phyloP scores from a whole-genome alignment of 257 asterid genomes.

The Linaria vulgaris region DNA sequence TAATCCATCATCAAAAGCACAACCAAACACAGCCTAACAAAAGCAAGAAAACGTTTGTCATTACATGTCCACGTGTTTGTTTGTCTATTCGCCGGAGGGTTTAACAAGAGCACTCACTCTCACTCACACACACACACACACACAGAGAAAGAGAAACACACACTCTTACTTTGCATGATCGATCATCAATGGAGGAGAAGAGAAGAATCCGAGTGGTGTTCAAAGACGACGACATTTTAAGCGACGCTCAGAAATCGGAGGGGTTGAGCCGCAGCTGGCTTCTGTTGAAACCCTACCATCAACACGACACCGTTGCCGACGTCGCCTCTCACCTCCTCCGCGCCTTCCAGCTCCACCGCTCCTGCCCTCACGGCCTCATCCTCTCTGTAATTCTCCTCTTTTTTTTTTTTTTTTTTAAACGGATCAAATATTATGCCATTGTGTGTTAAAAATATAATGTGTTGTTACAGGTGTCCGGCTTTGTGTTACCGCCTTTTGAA shows the following conservation, averaged over 20 bases:
- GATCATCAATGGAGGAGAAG: constrained; percentile 55
- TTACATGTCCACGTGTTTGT: too few relatives aligned
- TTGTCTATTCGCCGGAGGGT: neutral
- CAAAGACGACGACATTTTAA: constrained; percentile 59
- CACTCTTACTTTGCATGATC: constrained; percentile 49
- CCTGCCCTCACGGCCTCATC: constrained; percentile 83
- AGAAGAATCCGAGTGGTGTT: constrained; percentile 67
- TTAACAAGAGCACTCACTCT: neutral
- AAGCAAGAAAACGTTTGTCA: too few relatives aligned
- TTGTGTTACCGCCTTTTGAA: constrained; percentile 74
- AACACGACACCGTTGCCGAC: constrained; percentile 54
- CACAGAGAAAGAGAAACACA: too few relatives aligned
- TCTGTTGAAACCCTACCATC: constrained; percentile 58
- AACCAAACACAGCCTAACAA: too few relatives aligned
- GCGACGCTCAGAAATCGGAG: constrained; percentile 56
- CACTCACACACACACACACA: too few relatives aligned
- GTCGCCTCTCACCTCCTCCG: constrained; percentile 55
- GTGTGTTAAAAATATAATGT: neutral
- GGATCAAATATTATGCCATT: neutral
- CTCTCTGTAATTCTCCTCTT: constrained; percentile 60
- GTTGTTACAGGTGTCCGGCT: constrained; percentile 66
- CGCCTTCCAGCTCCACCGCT: constrained; percentile 62
- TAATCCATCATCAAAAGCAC: too few relatives aligned
- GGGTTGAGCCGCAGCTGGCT: constrained; percentile 72
- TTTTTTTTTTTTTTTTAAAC: too few relatives aligned